These are phyloP conservation scores for Phaeotremella skinneri DNA, from an alignment of 768 basidiomycete genomes.

Conservation along the genomic window DNA sequence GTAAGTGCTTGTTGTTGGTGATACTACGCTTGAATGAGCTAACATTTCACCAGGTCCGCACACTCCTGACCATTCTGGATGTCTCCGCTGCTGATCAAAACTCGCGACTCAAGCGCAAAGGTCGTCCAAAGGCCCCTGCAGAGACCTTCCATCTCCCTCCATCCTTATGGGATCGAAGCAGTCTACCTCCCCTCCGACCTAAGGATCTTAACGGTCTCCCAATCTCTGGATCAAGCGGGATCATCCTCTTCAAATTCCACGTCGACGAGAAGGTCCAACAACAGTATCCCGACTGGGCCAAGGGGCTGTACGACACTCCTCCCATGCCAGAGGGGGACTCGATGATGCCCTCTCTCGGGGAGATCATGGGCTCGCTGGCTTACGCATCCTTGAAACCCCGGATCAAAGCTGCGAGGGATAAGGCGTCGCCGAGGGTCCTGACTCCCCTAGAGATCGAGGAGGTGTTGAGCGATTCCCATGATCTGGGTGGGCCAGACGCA, in stretches of 20 bases:
- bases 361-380: conserved; percentile 21
- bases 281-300: conserved; percentile 37
- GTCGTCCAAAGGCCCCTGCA: conserved; percentile 38
- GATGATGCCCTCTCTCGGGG: conserved; percentile 16
- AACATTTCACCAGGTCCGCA: conserved; percentile 26
- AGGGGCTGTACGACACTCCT: conserved; percentile 43
- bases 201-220: conserved; percentile 39
- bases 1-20: conserved; percentile 21
- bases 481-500: neutral
- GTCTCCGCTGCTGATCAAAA: conserved; percentile 32
- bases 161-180: conserved; percentile 31
- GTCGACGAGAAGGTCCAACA: conserved; percentile 35
- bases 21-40: neutral
- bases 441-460: conserved; percentile 21
- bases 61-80: conserved; percentile 36
- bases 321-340: conserved; percentile 35
- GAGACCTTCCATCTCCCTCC: conserved; percentile 40
- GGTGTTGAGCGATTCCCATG: conserved; percentile 4
- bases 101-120: conserved; percentile 27
- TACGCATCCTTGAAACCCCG: conserved; percentile 15
- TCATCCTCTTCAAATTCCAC: conserved; percentile 45
- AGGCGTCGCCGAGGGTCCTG: conserved; percentile 7
- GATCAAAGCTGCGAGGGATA: conserved; percentile 14
- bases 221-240: conserved; percentile 25
- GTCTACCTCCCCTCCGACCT: conserved; percentile 32